Evolutionary conservation across 345 rosid species (phyloP), one percentile per base, ranked within the genome.

Genomic region (Dimocarpus longan): DNA sequence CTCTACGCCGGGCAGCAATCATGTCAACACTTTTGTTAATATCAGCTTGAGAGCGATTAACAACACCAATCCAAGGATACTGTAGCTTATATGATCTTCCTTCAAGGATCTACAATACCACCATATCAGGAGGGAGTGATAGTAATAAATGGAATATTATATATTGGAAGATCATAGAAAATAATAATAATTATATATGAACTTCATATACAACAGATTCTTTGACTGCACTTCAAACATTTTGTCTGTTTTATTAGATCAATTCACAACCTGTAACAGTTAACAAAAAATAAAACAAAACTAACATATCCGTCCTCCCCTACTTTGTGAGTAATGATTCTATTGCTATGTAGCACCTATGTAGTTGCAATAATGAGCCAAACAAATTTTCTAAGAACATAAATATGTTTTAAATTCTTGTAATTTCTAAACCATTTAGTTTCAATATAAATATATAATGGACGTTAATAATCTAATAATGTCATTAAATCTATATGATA

Each of bases 21-120:
- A 95, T 95, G 82, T 95, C 99, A 73, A 95, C 98, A 73, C 96
- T 95, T 86, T 91, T 93, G 76, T 95, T 95, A 13, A 93, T 95
- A 78, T 93, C 99, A 87, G 98, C 98, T 85, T 93, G 99, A 80
- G 99, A 95, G 80, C 98, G 98, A 84, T 95, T 95, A 52, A 95
- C 99, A 79, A 95, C 97, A 64, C 99, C 99, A 72, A 95, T 87
- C 99, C 99, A 95, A 68, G 97, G 96, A 85, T 54, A 95, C 81
- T 91, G 93, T 71, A 95, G 88, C 84, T 90, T 92, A 83, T 93
- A 95, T 78, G 97, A 82, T 81, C 81, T 91, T 83, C 96, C 99
- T 91, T 93, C 99, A 80, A 95, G 90, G 73, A 95, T 93, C 98
- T 95, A 71, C 71, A 82, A 77, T 70, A 54, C 67, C 71, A 65